Conservation (phyloP, 2,329 filamentous ascomycete species). For the Colletotrichum sp. region DNA sequence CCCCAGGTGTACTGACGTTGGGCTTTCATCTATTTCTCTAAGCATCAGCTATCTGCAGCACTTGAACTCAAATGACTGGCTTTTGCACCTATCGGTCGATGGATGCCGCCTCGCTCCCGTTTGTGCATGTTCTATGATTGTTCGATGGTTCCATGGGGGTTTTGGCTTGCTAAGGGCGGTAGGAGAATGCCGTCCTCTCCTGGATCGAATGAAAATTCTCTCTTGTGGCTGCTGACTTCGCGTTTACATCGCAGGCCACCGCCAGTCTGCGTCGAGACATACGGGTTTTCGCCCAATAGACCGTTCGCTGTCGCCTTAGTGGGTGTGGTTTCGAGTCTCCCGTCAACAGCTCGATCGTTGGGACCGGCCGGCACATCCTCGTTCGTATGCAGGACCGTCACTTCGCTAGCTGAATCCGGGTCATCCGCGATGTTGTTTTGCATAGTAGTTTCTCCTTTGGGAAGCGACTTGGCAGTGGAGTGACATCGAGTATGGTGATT, state of each 20-base stretch:
- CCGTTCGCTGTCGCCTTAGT: neutral
- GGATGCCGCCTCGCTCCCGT: neutral
- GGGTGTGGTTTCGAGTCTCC: neutral
- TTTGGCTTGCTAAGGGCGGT: neutral
- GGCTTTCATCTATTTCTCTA: neutral
- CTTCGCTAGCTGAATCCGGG: neutral
- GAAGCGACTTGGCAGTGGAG: neutral
- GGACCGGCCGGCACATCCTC: neutral
- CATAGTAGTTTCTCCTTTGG: neutral
- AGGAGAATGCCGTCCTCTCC: conserved; percentile 26
- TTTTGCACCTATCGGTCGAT: neutral
- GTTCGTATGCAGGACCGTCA: neutral
- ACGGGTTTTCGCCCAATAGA: neutral
- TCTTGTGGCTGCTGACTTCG: conserved; percentile 16
- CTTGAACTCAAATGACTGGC: neutral
- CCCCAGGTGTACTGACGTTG: neutral
- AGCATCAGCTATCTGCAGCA: neutral
- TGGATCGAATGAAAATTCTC: conserved; percentile 32
- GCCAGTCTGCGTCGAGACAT: neutral
- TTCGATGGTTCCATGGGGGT: neutral
- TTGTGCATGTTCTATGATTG: neutral
- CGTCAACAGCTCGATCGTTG: neutral
- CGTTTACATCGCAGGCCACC: too few relatives aligned
- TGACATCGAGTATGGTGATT: neutral
- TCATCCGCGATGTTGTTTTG: neutral